These are phyloP conservation scores for Acanthamoeba healyi DNA, from an alignment of 208 protist species.

Conservation along the genomic window DNA sequence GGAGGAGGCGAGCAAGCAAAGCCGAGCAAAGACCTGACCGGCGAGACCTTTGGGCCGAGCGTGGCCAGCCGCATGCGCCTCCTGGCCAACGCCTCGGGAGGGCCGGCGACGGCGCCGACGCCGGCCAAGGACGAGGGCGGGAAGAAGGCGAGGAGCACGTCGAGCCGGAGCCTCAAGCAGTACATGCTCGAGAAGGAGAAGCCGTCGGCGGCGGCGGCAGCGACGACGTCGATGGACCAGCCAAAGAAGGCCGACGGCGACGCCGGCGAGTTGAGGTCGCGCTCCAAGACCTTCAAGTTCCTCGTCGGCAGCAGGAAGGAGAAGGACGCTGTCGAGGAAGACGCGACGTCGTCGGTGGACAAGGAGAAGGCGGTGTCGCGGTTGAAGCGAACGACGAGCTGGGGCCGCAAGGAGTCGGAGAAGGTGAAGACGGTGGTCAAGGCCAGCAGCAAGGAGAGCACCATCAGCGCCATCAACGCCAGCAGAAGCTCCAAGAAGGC, in stretches of 20 bases:
- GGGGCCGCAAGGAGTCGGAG: slow-evolving; percentile 5
- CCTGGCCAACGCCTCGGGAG: background rate
- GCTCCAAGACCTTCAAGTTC: slow-evolving; percentile 18
- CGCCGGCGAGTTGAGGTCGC: background rate
- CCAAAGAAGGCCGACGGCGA: background rate
- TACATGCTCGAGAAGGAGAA: slow-evolving; percentile 45
- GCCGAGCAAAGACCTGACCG: background rate
- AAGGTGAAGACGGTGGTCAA: background rate
- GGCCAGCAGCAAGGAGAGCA: background rate
- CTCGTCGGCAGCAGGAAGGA: background rate
- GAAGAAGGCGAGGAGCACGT: slow-evolving; percentile 34
- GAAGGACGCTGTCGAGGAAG: background rate
- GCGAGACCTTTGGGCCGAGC: background rate
- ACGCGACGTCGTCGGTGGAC: background rate
- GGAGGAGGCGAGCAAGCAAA: background rate
- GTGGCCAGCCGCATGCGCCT: background rate
- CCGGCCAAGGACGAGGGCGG: background rate
- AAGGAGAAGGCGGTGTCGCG: background rate
- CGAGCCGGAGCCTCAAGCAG: slow-evolving; percentile 58
- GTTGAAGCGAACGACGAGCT: background rate
- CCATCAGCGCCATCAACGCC: background rate
- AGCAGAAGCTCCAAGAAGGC: too few relatives aligned
- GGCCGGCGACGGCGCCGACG: background rate
- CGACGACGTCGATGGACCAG: background rate
- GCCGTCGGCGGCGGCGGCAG: too few relatives aligned